Evolutionary conservation across 495 filamentous ascomycete species (phyloP).

Genomic region (Pyrenula massariospora): DNA sequence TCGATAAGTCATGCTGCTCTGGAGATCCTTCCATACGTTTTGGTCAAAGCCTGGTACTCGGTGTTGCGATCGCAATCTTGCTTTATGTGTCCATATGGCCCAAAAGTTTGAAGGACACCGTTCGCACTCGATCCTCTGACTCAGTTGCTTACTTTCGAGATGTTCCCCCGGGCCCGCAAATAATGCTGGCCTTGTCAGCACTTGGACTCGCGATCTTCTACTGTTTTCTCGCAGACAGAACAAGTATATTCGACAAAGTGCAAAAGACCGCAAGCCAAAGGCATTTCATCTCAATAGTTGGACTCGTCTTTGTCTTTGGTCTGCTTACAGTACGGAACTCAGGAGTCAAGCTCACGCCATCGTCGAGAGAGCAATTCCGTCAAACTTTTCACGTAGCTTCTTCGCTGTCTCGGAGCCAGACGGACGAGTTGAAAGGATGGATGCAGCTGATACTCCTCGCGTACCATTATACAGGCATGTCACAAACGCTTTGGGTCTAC

Average conservation of each 20-base stretch:
- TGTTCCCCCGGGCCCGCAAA: too few relatives aligned
- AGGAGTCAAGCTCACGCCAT: conserved; percentile 1
- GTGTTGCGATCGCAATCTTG: conserved; percentile 17
- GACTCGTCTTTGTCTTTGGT: conserved; percentile 19
- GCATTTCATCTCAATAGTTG: conserved; percentile 27
- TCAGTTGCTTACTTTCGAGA: too few relatives aligned
- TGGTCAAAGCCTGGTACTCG: conserved; percentile 15
- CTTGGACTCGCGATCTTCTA: conserved; percentile 20
- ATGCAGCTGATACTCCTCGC: conserved; percentile 48
- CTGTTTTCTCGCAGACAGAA: conserved; percentile 46
- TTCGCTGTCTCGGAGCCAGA: conserved; percentile 41
- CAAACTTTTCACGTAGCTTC: conserved; percentile 9
- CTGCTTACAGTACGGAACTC: conserved; percentile 22
- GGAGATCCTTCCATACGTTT: conserved; percentile 21
- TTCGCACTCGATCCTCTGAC: neutral
- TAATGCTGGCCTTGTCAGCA: conserved; percentile 9
- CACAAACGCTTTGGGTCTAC: conserved; percentile 38
- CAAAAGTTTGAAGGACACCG: neutral
- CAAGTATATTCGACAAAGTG: conserved; percentile 40
- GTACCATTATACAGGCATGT: conserved; percentile 45
- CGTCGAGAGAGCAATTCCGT: conserved; percentile 1
- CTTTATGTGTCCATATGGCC: conserved; percentile 12
- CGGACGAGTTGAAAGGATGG: conserved; percentile 55
- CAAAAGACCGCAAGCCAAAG: conserved; percentile 33
- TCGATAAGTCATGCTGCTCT: conserved; percentile 47